Evolutionary conservation across 1,284 basidiomycete genomes (phyloP).

Genomic region (Trichosporon inkin): DNA sequence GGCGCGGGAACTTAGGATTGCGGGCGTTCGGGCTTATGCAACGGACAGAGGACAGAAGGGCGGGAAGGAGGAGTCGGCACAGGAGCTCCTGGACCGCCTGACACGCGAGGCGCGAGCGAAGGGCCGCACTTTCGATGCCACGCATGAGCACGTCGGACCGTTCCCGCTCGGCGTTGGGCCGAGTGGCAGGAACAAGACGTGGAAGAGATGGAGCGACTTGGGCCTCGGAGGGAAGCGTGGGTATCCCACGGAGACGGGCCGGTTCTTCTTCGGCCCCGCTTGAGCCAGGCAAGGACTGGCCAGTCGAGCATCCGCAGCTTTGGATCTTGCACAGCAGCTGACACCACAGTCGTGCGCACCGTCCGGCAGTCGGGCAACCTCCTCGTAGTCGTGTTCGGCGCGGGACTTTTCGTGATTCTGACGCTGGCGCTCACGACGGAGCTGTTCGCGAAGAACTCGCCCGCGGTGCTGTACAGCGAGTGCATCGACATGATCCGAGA

Average conservation of each 20-base stretch:
- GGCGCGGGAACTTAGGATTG: no score
- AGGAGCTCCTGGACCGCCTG: slow-evolving; percentile 32
- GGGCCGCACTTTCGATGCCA: slow-evolving; percentile 20
- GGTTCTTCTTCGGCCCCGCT: no score
- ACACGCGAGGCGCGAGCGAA: slow-evolving; percentile 22
- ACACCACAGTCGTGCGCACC: slow-evolving; percentile 63
- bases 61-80: slow-evolving; percentile 16
- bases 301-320: no score
- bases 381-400: slow-evolving; percentile 75
- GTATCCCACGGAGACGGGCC: slow-evolving; percentile 34
- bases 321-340: not conserved
- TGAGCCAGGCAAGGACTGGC: no score
- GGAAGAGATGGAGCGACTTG: slow-evolving; percentile 69
- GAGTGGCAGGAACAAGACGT: slow-evolving; percentile 54
- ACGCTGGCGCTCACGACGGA: slow-evolving; percentile 82
- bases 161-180: slow-evolving; percentile 70
- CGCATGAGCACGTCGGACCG: slow-evolving; percentile 60
- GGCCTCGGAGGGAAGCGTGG: slow-evolving; percentile 74
- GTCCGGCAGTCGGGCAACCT: slow-evolving; percentile 76
- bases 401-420: slow-evolving; percentile 71
- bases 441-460: slow-evolving; percentile 86
- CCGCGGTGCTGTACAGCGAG: slow-evolving; percentile 79
- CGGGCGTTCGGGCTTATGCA: not conserved
- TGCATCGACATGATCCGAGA: slow-evolving; percentile 77
- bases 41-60: not conserved